phyloP scores from a whole-genome alignment of 495 filamentous ascomycete species.

The Bathelium albidoporum region DNA sequence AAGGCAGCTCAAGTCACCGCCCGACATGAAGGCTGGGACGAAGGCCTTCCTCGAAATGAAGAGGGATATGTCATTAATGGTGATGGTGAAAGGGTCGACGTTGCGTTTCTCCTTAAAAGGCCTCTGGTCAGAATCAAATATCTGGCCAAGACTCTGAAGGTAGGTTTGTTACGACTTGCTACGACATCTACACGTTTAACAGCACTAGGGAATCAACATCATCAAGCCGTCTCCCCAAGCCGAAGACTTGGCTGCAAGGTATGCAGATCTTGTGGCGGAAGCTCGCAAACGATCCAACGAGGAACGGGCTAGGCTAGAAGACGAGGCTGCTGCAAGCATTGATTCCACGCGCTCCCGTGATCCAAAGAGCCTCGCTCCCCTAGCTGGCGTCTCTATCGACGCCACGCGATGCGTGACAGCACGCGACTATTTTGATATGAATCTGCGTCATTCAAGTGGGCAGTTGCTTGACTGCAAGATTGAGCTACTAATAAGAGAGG shows the following conservation, averaged over 20 bases:
- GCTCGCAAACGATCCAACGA: constrained; percentile 71
- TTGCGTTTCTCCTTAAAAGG: constrained; percentile 83
- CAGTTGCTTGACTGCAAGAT: constrained; percentile 79
- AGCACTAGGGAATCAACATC: constrained; percentile 37
- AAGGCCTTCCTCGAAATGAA: constrained; percentile 63
- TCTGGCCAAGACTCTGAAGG: constrained; percentile 73
- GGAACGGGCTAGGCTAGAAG: constrained; percentile 77
- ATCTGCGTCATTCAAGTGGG: constrained; percentile 79
- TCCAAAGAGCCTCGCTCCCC: constrained; percentile 58
- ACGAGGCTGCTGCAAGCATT: constrained; percentile 76
- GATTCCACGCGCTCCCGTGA: constrained; percentile 72
- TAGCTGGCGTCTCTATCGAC: constrained; percentile 61
- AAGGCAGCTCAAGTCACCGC: constrained; percentile 35
- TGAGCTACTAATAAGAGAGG: constrained; percentile 81
- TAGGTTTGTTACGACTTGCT: constrained; percentile 21
- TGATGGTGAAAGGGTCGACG: constrained; percentile 84
- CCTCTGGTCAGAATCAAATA: constrained; percentile 84
- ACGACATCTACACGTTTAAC: constrained; percentile 13
- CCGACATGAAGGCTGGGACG: constrained; percentile 38
- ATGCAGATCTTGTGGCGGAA: constrained; percentile 62
- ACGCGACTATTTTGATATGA: constrained; percentile 78
- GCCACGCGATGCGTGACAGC: constrained; percentile 66
- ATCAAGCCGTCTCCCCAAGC: constrained; percentile 49
- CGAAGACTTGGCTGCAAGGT: constrained; percentile 45
- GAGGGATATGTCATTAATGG: constrained; percentile 67